Evolutionary conservation across 2,329 filamentous ascomycete species (phyloP).

Genomic region (Grosmannia clavigera): DNA sequence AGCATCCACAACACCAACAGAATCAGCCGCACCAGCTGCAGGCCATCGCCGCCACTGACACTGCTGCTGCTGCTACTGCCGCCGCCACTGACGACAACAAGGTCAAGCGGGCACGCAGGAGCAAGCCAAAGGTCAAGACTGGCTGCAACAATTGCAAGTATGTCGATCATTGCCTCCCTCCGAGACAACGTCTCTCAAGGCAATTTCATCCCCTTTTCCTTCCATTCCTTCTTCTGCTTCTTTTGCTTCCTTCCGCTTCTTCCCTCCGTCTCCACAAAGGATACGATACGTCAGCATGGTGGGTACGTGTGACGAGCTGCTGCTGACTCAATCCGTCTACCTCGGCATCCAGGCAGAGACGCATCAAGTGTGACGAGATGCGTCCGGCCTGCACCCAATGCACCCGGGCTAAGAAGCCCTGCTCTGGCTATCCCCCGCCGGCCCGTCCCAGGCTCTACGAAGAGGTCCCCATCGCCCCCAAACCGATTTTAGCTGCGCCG

Average conservation of each 20-base stretch:
- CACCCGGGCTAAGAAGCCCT: slow-evolving; percentile 42
- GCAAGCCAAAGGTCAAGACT: slow-evolving; percentile 52
- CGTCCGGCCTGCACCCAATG: slow-evolving; percentile 50
- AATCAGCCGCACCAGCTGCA: neutral
- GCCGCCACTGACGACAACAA: neutral
- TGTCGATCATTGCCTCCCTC: slow-evolving; percentile 17
- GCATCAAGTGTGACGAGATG: slow-evolving; percentile 55
- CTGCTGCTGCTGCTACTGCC: neutral
- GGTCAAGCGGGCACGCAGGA: slow-evolving; percentile 34
- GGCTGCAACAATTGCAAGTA: slow-evolving; percentile 59
- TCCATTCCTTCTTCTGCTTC: too few species aligned
- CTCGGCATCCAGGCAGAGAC: slow-evolving; percentile 31
- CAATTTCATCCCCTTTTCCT: neutral
- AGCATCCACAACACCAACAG: neutral
- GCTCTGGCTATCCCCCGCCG: slow-evolving; percentile 50
- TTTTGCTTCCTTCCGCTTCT: too few species aligned
- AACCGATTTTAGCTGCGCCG: slow-evolving; percentile 14
- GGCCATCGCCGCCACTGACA: too few species aligned
- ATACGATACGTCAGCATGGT: too few species aligned
- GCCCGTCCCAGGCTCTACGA: slow-evolving; percentile 28
- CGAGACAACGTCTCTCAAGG: neutral
- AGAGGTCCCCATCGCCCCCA: slow-evolving; percentile 37
- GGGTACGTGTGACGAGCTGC: neutral
- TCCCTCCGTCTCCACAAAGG: too few species aligned
- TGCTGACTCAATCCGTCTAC: slow-evolving; percentile 9